phyloP scores from a whole-genome alignment of 164 flowering plant species.

The Piper betle region DNA sequence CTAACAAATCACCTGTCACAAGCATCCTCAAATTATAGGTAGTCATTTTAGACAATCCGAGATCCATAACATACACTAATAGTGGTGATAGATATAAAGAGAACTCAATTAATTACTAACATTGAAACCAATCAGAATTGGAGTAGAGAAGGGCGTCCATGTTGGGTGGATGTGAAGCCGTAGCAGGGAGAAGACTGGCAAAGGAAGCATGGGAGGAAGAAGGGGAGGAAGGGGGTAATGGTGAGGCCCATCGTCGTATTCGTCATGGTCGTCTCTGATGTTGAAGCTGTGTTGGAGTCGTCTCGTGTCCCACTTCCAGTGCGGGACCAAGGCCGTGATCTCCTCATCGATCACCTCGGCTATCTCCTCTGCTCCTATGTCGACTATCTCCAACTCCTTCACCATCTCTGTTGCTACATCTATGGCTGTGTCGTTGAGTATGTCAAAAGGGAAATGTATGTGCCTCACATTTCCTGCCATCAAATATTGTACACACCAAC shows the following conservation, averaged over 20 bases:
- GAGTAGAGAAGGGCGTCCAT: constrained; percentile 4
- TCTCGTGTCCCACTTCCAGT: constrained; percentile 25
- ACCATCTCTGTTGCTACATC: constrained; percentile 87
- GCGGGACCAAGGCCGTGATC: constrained; percentile 43
- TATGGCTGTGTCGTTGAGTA: constrained; percentile 47
- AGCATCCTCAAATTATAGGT: not conserved
- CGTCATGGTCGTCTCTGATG: constrained; percentile 13
- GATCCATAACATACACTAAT: too few species aligned
- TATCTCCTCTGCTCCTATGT: constrained; percentile 52
- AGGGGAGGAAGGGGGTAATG: constrained; percentile 27
- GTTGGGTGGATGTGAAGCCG: constrained; percentile 3
- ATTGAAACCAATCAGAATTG: constrained; percentile 33
- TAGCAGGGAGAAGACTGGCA: constrained; percentile 15
- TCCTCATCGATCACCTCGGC: constrained; percentile 67
- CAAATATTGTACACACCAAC: not conserved
- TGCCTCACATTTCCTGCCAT: constrained; percentile 38
- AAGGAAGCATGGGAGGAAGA: constrained; percentile 51
- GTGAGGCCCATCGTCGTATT: constrained; percentile 19
- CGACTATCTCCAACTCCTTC: constrained; percentile 60
- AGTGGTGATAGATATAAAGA: too few species aligned
- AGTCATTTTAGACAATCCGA: too few species aligned
- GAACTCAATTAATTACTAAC: constrained; percentile 13
- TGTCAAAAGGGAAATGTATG: constrained; percentile 62
- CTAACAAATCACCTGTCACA: constrained; percentile 17
- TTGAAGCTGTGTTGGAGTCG: constrained; percentile 26